Conservation (phyloP, 2,329 filamentous ascomycete genomes). For the Apiospora koreana region DNA sequence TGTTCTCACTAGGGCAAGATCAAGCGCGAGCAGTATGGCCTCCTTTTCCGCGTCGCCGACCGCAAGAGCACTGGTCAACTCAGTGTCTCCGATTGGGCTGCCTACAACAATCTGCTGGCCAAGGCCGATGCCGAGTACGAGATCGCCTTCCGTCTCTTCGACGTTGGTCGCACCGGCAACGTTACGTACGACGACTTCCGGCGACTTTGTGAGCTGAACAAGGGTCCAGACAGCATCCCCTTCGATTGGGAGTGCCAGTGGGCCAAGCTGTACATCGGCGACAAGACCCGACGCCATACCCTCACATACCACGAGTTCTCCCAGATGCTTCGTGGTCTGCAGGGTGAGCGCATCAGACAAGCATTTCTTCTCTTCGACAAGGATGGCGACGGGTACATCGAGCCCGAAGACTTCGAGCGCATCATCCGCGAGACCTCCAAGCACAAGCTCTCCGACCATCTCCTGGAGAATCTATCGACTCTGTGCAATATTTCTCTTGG, state of each 20-base stretch:
- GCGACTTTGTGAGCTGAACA: slow-evolving; percentile 83
- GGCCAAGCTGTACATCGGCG: slow-evolving; percentile 91
- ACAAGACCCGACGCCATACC: slow-evolving; percentile 82
- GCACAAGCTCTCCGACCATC: slow-evolving; percentile 96
- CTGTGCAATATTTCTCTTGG: slow-evolving; percentile 92
- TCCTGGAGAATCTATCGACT: slow-evolving; percentile 86
- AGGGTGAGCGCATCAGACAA: slow-evolving; percentile 94
- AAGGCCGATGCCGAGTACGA: slow-evolving; percentile 99
- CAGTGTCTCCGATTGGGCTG: slow-evolving; percentile 81
- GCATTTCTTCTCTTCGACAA: slow-evolving; percentile 91
- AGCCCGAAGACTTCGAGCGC: slow-evolving; percentile 92
- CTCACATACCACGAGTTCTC: slow-evolving; percentile 97
- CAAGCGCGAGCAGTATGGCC: slow-evolving; percentile 89
- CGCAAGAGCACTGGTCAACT: slow-evolving; percentile 72
- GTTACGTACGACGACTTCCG: slow-evolving; percentile 92
- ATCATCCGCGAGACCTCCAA: slow-evolving; percentile 91
- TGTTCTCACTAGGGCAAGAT: slow-evolving; percentile 81
- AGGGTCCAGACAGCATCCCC: slow-evolving; percentile 79
- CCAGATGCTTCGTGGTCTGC: slow-evolving; percentile 94
- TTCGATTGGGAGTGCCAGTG: slow-evolving; percentile 98
- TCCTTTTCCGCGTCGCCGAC: slow-evolving; percentile 92
- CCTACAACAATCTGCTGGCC: slow-evolving; percentile 89
- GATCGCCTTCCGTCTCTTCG: slow-evolving; percentile 96
- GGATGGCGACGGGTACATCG: slow-evolving; percentile 91
- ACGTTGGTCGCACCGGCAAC: slow-evolving; percentile 77